A percentile compares a stretch with the other conserved stretches of the same genome.
Conservation (phyloP, 352 stramenopile genomes). For the Phytopythium oedochilum region DNA sequence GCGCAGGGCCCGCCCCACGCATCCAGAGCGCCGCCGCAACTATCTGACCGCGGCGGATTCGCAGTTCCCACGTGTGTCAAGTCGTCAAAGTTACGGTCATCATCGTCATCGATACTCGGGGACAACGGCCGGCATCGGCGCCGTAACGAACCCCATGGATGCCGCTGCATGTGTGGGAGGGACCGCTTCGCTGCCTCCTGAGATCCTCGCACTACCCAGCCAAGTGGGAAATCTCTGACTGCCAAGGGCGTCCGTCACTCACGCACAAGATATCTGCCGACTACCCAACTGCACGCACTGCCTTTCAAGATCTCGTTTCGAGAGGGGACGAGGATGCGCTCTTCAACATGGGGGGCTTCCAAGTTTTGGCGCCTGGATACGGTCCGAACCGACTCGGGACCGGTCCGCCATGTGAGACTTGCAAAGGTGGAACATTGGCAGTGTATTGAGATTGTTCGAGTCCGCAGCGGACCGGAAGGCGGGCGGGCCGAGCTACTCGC, state of each 20-base stretch:
- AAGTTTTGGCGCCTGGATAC: background rate
- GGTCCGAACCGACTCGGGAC: background rate
- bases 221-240: background rate
- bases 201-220: background rate
- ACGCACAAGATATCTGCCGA: background rate
- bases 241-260: background rate
- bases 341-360: slow-evolving; percentile 1
- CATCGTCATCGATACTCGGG: too few species aligned
- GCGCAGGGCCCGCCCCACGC: slow-evolving; percentile 6
- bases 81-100: too few species aligned
- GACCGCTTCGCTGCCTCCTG: too few species aligned
- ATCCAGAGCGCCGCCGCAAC: background rate
- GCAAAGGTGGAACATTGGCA: background rate
- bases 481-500: slow-evolving; percentile 6
- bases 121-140: too few species aligned
- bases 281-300: background rate
- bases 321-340: background rate
- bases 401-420: background rate
- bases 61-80: background rate
- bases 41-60: background rate
- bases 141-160: background rate
- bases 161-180: slow-evolving; percentile 1
- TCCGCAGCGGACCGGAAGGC: background rate
- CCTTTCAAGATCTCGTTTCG: slow-evolving; percentile 5
- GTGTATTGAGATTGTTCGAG: background rate